Evolutionary conservation across 352 stramenopile species (phyloP), one percentile per base, ranked within the genome.

Genomic region (Globisporangium sylvaticum): DNA sequence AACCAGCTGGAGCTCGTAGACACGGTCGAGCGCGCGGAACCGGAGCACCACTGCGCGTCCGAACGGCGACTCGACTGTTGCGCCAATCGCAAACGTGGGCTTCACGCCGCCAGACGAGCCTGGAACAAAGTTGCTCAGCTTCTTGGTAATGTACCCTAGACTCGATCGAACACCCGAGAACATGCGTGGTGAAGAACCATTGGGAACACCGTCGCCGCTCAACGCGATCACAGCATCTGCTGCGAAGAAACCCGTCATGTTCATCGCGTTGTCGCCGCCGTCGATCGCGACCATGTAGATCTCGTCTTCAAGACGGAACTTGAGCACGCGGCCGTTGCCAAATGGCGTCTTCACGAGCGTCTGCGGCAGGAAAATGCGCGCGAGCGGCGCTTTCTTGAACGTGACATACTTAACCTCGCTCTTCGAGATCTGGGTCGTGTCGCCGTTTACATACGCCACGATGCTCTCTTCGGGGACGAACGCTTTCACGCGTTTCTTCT

Each of bases 81-180:
- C 71, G 10, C 80, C 78, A 10, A 85, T 69, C 8, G 71, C 73
- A 66, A 84, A 90, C 5, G 88, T 59, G 9, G 84, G 80, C 39
- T 89, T 89, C 9, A 58, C 60, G 7, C 61, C 55, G 2, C 50
- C 58, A 0, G 75, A 71, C 27, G 62, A 67, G 18, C 83, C 77
- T 24, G 83, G 83, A 0, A 90, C 85, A 61, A 93, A 92, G 20
- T 77, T 91, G 55, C 79, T 89, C 15, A 93, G 70, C 54, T 88
- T 88, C 65, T 92, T 91, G 4, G 85, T 93, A 57, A 93, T 90
- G 56, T 91, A 93, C 20, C 85, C 85, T 7, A 93, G 70, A 29
- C 85, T 75, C 0, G 83, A 91, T 12, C 85, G 83, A 20, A 93
- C 83, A 31, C 85, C 85, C 7, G 78, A 76, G 57, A 93, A 90